Percentiles rank a stretch among this genome's conserved stretches.
phyloP scores from a whole-genome alignment of 2,329 filamentous ascomycete genomes.

The Aspergillus hiratsukae region DNA sequence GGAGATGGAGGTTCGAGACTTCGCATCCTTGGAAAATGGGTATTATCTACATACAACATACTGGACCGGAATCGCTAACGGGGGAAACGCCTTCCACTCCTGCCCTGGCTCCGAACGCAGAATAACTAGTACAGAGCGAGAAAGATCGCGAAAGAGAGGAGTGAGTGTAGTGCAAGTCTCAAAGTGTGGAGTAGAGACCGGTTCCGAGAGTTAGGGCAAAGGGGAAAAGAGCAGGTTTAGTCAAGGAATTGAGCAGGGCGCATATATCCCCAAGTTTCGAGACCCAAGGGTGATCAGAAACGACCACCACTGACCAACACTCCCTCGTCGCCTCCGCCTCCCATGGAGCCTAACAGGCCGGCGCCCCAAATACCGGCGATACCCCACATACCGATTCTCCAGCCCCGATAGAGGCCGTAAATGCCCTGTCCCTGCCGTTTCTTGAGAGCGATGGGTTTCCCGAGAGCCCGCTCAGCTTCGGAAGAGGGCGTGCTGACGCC shows the following conservation, averaged over 20 bases:
- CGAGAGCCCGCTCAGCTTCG: conserved; percentile 41
- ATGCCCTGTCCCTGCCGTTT: conserved; percentile 52
- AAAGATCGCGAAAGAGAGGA: neutral
- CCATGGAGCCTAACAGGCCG: conserved; percentile 38
- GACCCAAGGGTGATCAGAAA: conserved; percentile 18
- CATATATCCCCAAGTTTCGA: neutral
- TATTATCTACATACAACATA: neutral
- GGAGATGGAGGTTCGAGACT: neutral
- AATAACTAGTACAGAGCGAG: neutral
- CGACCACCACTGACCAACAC: conserved; percentile 27
- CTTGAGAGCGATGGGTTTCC: conserved; percentile 33
- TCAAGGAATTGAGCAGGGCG: neutral
- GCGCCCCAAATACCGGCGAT: conserved; percentile 54
- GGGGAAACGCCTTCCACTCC: neutral
- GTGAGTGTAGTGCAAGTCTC: neutral
- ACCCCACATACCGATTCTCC: conserved; percentile 54
- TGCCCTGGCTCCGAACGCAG: neutral
- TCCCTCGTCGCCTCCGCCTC: conserved; percentile 35
- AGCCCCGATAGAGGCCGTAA: conserved; percentile 54
- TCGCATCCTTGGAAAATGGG: neutral
- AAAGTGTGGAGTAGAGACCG: neutral
- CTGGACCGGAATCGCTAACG: neutral
- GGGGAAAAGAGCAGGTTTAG: neutral
- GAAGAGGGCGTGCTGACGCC: conserved; percentile 49
- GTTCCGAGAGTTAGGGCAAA: neutral